These are phyloP conservation scores for Peronospora belbahrii DNA, from an alignment of 352 stramenopile species.

Conservation along the genomic window DNA sequence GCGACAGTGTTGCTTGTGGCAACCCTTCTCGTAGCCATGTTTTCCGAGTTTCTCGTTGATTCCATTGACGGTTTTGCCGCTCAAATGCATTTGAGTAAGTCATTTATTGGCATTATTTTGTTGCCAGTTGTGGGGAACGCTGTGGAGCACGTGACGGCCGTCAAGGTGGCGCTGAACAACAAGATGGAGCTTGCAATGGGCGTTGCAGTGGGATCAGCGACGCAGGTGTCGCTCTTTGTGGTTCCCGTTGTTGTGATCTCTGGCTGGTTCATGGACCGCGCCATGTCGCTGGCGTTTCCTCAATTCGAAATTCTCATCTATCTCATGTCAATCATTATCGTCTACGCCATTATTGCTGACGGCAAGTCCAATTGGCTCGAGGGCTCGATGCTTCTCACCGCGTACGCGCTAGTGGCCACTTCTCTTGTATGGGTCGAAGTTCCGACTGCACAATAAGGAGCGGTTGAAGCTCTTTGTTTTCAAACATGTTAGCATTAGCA, in stretches of 20 bases:
- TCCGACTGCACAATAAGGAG: constrained; percentile 31
- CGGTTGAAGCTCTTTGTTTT: constrained; percentile 15
- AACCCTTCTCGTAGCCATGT: constrained; percentile 88
- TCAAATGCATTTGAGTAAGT: constrained; percentile 68
- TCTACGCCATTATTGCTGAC: constrained; percentile 88
- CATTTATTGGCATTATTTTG: constrained; percentile 92
- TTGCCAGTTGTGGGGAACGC: constrained; percentile 96
- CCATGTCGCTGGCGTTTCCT: constrained; percentile 95
- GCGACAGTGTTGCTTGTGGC: constrained; percentile 72
- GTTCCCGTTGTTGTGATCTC: constrained; percentile 92
- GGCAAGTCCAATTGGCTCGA: constrained; percentile 90
- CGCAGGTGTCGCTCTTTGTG: constrained; percentile 96
- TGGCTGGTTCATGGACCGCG: constrained; percentile 88
- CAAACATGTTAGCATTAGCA: constrained; percentile 12
- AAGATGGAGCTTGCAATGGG: constrained; percentile 99
- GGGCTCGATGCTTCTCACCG: constrained; percentile 87
- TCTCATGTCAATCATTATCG: constrained; percentile 93
- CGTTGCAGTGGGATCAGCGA: constrained; percentile 95
- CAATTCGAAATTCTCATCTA: constrained; percentile 95
- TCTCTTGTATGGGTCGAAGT: constrained; percentile 77
- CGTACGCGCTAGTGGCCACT: constrained; percentile 84
- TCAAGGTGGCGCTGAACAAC: constrained; percentile 95
- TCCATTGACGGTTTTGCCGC: constrained; percentile 76
- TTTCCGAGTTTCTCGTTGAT: constrained; percentile 90
- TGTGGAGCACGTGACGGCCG: constrained; percentile 96